Percentiles rank a stretch among this genome's conserved stretches.
phyloP scores from a whole-genome alignment of 352 stramenopile genomes.

The Globisporangium abappressorium region DNA sequence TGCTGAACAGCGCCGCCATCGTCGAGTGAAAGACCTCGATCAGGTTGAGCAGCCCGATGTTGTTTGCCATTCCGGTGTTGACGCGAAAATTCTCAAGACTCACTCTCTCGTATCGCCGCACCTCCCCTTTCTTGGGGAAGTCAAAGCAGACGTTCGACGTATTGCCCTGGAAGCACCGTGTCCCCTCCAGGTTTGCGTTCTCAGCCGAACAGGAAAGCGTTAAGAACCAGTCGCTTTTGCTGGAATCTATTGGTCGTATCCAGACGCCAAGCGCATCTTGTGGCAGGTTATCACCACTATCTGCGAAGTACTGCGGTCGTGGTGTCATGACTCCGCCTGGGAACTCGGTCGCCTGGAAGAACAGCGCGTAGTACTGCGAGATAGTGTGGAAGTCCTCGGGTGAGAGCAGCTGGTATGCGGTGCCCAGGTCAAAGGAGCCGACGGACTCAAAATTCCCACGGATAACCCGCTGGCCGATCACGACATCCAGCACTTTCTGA shows the following conservation, averaged over 20 bases:
- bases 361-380: constrained; percentile 27
- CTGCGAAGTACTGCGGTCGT: constrained; percentile 18
- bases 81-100: constrained; percentile 18
- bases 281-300: constrained; percentile 2
- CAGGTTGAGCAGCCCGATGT: constrained; percentile 24
- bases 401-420: constrained; percentile 23
- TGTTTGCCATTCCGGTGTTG: constrained; percentile 25
- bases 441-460: constrained; percentile 25
- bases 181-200: constrained; percentile 23
- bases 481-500: constrained; percentile 19
- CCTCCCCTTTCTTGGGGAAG: constrained; percentile 22
- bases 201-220: constrained; percentile 22
- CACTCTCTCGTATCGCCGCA: constrained; percentile 18
- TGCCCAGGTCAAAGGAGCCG: constrained; percentile 29
- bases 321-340: constrained; percentile 26
- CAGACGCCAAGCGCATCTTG: constrained; percentile 25
- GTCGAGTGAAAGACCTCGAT: constrained; percentile 29
- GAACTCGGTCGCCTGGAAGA: constrained; percentile 39
- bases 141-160: constrained; percentile 28
- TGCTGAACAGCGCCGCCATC: constrained; percentile 27
- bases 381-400: constrained; percentile 29
- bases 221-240: constrained; percentile 22
- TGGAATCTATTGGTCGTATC: constrained; percentile 23
- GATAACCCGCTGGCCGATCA: constrained; percentile 20
- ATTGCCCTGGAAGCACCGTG: constrained; percentile 22